Evolutionary conservation across 306 rosid genomes (phyloP), one percentile per base, ranked within the genome.

Genomic region (Malus sylvestris): DNA sequence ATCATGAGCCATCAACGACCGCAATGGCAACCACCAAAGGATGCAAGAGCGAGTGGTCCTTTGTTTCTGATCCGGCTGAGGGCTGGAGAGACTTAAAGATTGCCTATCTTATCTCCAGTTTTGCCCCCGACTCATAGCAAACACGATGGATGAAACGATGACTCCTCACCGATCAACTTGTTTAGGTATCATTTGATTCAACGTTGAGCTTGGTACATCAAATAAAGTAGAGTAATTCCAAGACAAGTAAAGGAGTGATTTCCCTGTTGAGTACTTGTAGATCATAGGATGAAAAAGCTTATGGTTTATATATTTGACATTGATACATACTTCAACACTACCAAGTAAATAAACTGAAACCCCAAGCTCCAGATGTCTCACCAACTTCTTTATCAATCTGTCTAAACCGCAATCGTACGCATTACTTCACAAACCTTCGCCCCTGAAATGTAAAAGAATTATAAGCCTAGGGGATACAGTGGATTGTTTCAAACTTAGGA

Each of bases 1-100:
- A 20, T 64, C 55, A 22, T 5, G 25, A 85, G 88, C 61, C 61
- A 57, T 57, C 23, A 57, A 57, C 20, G 23, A 55, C 27, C 4
- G 4, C 61, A 10, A n/a, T 6, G 94, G 83, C 0, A 86, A 76
- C 84, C 86, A 85, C 81, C 83, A 3, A 83, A 61, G 90, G 86
- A 2, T 89, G 88, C 76, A 79, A 74, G 87, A 83, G 88, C 19
- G 81, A 86, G 61, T 85, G 91, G 92, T 79, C 81, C 1, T 89
- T 83, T 75, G 76, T 84, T 6, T n/a, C 83, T 58, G 92, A 89
- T 76, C 90, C 92, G 0, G n/a, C 83, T 22, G 82, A 89, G 44
- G 86, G 87, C 4, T 75, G 85, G 97, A 72, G 97, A 72, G 18
- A 29, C 73, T 68, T 8, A 76, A 86, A 40, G 85, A 69, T 79